phyloP scores from a whole-genome alignment of 306 rosid genomes.

The Dryas octopetala region DNA sequence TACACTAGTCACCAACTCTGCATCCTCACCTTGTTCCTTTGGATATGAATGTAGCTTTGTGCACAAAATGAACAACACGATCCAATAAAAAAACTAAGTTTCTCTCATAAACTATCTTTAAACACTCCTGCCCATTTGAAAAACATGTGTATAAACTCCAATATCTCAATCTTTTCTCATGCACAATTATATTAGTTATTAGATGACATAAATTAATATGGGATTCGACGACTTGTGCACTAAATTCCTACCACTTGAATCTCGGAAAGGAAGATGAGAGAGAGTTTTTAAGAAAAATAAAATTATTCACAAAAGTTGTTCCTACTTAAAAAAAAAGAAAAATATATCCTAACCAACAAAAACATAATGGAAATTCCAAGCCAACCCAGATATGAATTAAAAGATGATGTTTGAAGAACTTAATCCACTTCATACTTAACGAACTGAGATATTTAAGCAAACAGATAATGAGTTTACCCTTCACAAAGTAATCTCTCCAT shows the following conservation, averaged over 20 bases:
- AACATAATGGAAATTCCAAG: not conserved
- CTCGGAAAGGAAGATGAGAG: not conserved
- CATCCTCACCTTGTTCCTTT: not conserved
- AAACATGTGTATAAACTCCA: not conserved
- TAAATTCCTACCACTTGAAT: not conserved
- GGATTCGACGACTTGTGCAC: too few species aligned
- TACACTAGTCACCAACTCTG: not conserved
- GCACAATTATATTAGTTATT: not conserved
- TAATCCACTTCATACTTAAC: slow-evolving; percentile 12
- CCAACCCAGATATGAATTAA: not conserved
- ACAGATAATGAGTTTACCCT: slow-evolving; percentile 55
- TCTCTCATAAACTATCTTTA: not conserved
- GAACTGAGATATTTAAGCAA: slow-evolving; percentile 16
- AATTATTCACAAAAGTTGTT: not conserved
- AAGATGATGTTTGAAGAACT: slow-evolving; percentile 9
- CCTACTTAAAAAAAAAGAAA: not conserved
- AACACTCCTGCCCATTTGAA: not conserved
- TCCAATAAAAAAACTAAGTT: not conserved
- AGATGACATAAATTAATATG: not conserved
- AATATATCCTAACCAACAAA: not conserved
- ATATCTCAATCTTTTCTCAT: too few species aligned
- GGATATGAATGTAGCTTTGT: not conserved
- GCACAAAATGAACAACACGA: not conserved
- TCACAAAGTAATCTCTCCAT: slow-evolving; percentile 83
- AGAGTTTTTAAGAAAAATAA: not conserved